Base-by-base conservation (phyloP, 2,329 filamentous ascomycete genomes). In the Aureobasidium sp. region DNA sequence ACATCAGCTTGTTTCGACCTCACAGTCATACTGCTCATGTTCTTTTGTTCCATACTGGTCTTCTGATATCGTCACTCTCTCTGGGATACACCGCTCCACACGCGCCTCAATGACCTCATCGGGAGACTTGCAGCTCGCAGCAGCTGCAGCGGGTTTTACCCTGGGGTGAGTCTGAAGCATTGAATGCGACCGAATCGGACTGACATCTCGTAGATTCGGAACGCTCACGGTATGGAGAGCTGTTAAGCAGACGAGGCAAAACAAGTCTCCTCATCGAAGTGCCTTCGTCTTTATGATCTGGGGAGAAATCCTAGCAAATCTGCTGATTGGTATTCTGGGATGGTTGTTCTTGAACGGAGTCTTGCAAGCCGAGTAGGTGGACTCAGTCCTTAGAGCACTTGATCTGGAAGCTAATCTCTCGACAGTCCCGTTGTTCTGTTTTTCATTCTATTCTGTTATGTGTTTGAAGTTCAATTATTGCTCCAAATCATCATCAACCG, bases 261-360 rank as follows among this genome's bases (percentile, higher is more conserved):
- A 62, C 26, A 56, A 51, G 20, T 57, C 51, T 13, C 60, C 60
- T 12, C 41, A 47, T 5, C 42, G 52, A 20, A 63, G 53, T 46
- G 56, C 56, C 17, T 64, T 61, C 23, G 46, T 81, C 0, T 77
- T 76, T 70, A 76, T 81, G 75, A 74, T 81, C 57, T 81, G 79
- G 79, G 61, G 75, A 32, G 79, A 81, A 66, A 71, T 80, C 3
- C 1, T 72, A 1, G 75, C 76, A 3, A 79, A 75, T 12, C 69
- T 78, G 12, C 64, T 71, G 9, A 80, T 81, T 69, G 74, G 72
- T 6, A 63, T 78, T 27, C 72, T 80, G 50, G 71, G 71, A 63
- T 76, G 66, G 55, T n/a, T 61, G 5, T 62, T 62, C 36, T n/a
- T 64, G 13, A 61, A 64, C 8, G 58, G 42, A 17, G 37, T 58